Evolutionary conservation across 805 yeast genomes (phyloP).

Genomic region (Tetrapisispora arboricola): DNA sequence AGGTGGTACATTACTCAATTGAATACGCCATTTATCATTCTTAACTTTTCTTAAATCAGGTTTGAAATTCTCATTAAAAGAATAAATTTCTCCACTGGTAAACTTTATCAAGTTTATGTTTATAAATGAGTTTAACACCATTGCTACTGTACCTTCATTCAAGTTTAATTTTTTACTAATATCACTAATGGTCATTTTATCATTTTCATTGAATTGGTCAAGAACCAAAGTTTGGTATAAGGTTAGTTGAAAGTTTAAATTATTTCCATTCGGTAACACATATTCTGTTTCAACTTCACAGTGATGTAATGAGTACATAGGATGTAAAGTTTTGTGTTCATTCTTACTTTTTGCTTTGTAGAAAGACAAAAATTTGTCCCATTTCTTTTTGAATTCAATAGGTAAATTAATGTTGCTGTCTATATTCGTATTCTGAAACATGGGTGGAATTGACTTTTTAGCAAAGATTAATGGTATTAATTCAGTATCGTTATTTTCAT

Average conservation of each 20-base stretch:
- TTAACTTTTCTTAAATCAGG: slow-evolving; percentile 17
- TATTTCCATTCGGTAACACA: slow-evolving; percentile 6
- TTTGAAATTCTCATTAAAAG: slow-evolving; percentile 13
- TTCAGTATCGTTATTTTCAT: not conserved
- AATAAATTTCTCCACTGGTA: slow-evolving; percentile 3
- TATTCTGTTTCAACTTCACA: slow-evolving; percentile 22
- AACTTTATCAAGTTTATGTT: slow-evolving; percentile 9
- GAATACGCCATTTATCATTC: slow-evolving; percentile 16
- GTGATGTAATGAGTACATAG: slow-evolving; percentile 20
- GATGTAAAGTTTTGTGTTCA: slow-evolving; percentile 11
- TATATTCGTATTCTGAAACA: slow-evolving; percentile 7
- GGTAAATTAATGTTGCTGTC: slow-evolving; percentile 11
- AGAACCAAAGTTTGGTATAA: slow-evolving; percentile 21
- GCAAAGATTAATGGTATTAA: slow-evolving; percentile 16
- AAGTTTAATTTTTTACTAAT: slow-evolving; percentile 7
- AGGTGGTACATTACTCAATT: too few relatives aligned
- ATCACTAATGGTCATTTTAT: slow-evolving; percentile 6
- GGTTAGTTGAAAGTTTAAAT: slow-evolving; percentile 17
- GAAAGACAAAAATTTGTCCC: slow-evolving; percentile 10
- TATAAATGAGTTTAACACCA: slow-evolving; percentile 16
- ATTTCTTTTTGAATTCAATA: slow-evolving; percentile 7
- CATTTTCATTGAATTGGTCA: slow-evolving; percentile 15
- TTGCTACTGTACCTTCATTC: slow-evolving; percentile 2
- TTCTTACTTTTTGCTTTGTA: slow-evolving; percentile 7
- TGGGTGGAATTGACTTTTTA: slow-evolving; percentile 13